Conservation (phyloP, 169 alveolate genomes). For the Nephromyces sp. region DNA sequence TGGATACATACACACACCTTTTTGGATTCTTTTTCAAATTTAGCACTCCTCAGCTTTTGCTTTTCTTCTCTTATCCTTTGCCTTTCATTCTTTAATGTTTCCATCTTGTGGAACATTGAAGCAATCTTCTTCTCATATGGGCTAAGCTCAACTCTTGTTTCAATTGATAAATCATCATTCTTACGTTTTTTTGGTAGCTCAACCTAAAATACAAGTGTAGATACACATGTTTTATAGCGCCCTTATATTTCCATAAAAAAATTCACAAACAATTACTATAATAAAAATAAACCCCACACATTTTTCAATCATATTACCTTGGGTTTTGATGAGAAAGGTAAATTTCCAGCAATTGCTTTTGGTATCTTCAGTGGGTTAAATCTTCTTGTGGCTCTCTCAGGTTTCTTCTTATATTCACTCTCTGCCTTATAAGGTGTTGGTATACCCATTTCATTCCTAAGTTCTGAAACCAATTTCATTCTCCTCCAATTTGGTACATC, state of each 20-base stretch:
- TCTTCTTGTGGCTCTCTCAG: neutral
- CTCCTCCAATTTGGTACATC: conserved; percentile 55
- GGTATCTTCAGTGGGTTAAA: neutral
- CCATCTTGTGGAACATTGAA: neutral
- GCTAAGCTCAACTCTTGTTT: neutral
- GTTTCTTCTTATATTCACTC: conserved; percentile 1
- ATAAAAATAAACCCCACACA: no score
- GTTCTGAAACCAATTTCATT: conserved; percentile 46
- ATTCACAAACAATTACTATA: no score
- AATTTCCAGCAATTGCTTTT: neutral
- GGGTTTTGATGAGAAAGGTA: neutral
- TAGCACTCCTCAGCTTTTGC: neutral
- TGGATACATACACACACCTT: neutral
- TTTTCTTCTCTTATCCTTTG: neutral
- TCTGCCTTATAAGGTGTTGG: conserved; percentile 43
- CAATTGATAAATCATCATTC: neutral
- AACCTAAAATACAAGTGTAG: neutral
- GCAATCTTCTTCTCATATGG: neutral
- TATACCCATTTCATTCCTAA: conserved; percentile 29
- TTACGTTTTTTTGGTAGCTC: neutral
- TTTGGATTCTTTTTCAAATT: neutral
- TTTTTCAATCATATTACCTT: no score
- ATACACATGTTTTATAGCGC: no score
- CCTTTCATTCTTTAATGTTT: neutral
- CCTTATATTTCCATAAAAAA: no score